These are phyloP conservation scores for Plasmodium vivax DNA, from an alignment of 169 alveolate genomes.

Conservation along the genomic window DNA sequence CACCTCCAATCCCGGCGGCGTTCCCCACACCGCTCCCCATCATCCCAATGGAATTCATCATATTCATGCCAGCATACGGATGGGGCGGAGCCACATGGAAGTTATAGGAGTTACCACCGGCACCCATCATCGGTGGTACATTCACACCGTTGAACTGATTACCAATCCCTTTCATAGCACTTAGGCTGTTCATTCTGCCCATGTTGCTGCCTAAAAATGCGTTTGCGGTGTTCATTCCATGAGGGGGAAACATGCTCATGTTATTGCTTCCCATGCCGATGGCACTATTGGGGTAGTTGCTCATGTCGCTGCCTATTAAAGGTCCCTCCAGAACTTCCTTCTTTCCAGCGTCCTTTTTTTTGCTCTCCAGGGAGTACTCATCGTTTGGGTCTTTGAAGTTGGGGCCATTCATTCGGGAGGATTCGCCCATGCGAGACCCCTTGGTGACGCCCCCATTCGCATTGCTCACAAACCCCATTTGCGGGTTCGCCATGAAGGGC, in stretches of 20 bases:
- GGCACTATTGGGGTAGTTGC: background rate
- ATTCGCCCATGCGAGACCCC: background rate
- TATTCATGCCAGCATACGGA: conserved; percentile 3
- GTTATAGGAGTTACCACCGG: conserved; percentile 6
- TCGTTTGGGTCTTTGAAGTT: conserved; percentile 1
- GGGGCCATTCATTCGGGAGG: background rate
- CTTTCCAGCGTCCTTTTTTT: background rate
- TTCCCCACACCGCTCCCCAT: background rate
- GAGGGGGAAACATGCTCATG: background rate
- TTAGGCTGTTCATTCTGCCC: background rate
- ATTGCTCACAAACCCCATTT: background rate
- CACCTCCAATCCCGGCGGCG: background rate
- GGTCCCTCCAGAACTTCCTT: background rate
- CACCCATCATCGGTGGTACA: background rate
- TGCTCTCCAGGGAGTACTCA: background rate
- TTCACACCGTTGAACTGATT: conserved; percentile 15
- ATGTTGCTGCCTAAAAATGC: background rate
- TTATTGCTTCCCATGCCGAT: conserved; percentile 7
- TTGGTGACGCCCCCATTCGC: background rate
- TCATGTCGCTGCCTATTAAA: background rate
- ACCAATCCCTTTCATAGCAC: background rate
- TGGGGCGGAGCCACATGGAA: background rate
- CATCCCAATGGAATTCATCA: conserved; percentile 12
- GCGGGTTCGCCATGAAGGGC: background rate
- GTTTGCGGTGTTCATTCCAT: background rate